These are phyloP conservation scores for Cyberlindnera saturnus DNA, from an alignment of 805 yeast genomes.

Conservation along the genomic window DNA sequence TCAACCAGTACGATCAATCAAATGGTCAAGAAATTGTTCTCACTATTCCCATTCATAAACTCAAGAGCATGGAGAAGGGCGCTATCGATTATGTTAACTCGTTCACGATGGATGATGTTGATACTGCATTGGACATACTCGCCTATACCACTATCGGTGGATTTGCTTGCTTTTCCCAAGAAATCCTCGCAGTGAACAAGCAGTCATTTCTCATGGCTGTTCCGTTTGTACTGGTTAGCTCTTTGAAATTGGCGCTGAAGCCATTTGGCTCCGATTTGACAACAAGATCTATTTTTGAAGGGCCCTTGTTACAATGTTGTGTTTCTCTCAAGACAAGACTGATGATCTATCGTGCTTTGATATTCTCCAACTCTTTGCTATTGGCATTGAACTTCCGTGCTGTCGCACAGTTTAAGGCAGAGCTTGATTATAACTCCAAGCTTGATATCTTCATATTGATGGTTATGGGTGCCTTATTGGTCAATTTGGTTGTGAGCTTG, in stretches of 20 bases:
- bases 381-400: constrained; percentile 2
- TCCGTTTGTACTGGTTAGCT: constrained; percentile 5
- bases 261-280: constrained; percentile 2
- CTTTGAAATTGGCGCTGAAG: constrained; percentile 2
- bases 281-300: neutral
- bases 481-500: constrained; percentile 5
- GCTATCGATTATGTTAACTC: constrained; percentile 2
- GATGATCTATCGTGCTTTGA: neutral
- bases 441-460: constrained; percentile 7
- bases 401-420: constrained; percentile 3
- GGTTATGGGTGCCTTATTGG: constrained; percentile 8
- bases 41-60: constrained; percentile 12
- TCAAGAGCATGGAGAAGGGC: constrained; percentile 1
- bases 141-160: constrained; percentile 6
- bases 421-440: constrained; percentile 1
- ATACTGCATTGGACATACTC: constrained; percentile 2
- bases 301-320: neutral
- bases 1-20: neutral
- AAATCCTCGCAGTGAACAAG: constrained; percentile 7
- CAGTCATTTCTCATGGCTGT: constrained; percentile 9
- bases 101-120: constrained; percentile 4
- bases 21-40: neutral
- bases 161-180: constrained; percentile 11
- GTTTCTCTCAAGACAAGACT: neutral
- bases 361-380: constrained; percentile 5